A percentile compares a stretch with the other conserved stretches of the same genome.
Evolutionary conservation across 345 rosid species (phyloP).

Genomic region (Eucalyptus camaldulensis): DNA sequence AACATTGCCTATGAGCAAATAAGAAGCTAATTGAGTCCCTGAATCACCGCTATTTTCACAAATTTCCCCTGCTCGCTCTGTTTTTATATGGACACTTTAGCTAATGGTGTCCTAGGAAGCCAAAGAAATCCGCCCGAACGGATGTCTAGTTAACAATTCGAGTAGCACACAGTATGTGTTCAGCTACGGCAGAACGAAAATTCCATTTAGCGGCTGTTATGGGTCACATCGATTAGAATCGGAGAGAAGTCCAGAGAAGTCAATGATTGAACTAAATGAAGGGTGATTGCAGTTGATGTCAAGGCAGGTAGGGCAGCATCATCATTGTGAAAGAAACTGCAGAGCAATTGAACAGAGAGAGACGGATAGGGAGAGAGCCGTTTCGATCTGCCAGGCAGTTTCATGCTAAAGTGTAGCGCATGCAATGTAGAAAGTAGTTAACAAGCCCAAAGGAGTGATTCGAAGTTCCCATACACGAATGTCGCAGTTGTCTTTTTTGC

Average conservation of each 20-base stretch:
- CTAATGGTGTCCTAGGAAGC: neutral
- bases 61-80: neutral
- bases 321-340: neutral
- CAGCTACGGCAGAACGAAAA: neutral
- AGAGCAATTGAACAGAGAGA: neutral
- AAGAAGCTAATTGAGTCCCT: neutral
- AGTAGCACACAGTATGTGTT: neutral
- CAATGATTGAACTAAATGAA: neutral
- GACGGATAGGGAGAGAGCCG: neutral
- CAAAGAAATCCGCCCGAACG: neutral
- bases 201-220: neutral
- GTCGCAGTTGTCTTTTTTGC: neutral
- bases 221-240: neutral
- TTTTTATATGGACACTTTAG: neutral
- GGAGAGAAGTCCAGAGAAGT: neutral
- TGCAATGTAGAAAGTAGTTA: neutral
- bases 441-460: neutral
- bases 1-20: neutral
- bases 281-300: neutral
- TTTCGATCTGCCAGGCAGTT: neutral
- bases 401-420: neutral
- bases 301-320: neutral
- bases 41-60: neutral
- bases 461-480: neutral
- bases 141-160: neutral